Evolutionary conservation across 2,329 filamentous ascomycete species (phyloP).

Genomic region (Graphilbum ipis-grandicollis): DNA sequence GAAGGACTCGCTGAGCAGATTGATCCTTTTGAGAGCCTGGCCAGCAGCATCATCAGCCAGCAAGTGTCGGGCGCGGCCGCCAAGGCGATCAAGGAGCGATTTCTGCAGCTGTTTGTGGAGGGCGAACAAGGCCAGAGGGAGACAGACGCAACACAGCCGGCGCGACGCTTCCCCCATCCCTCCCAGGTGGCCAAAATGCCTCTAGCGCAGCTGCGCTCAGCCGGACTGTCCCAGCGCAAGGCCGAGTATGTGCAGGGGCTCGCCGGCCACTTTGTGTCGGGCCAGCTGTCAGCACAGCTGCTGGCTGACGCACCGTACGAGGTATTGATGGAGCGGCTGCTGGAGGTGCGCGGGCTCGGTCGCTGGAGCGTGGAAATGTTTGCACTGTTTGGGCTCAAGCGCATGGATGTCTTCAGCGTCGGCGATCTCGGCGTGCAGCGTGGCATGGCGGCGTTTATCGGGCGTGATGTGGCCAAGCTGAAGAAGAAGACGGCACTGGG

Average conservation of each 20-base stretch:
- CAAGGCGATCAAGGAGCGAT: constrained; percentile 73
- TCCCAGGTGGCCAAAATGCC: constrained; percentile 48
- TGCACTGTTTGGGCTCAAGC: constrained; percentile 84
- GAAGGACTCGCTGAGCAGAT: constrained; percentile 69
- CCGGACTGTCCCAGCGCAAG: constrained; percentile 83
- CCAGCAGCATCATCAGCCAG: constrained; percentile 83
- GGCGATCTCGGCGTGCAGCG: constrained; percentile 89
- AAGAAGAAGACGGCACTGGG: no score
- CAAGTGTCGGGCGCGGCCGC: constrained; percentile 92
- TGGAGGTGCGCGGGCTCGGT: constrained; percentile 73
- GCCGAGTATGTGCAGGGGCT: constrained; percentile 87
- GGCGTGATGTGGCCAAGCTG: constrained; percentile 67
- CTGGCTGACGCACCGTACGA: constrained; percentile 69
- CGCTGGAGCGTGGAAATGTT: constrained; percentile 97
- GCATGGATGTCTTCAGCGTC: constrained; percentile 82
- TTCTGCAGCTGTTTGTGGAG: constrained; percentile 50
- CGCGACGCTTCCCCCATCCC: constrained; percentile 53
- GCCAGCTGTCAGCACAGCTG: constrained; percentile 60
- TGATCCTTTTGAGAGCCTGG: constrained; percentile 73
- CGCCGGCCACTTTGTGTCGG: constrained; percentile 59
- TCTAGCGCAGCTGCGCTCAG: constrained; percentile 56
- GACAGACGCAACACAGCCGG: no score
- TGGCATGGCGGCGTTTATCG: constrained; percentile 78
- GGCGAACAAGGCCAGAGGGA: constrained; percentile 7
- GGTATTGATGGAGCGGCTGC: constrained; percentile 65